Evolutionary conservation across 257 asterid genomes (phyloP), one percentile per base, ranked within the genome.

Genomic region (Plantago major): DNA sequence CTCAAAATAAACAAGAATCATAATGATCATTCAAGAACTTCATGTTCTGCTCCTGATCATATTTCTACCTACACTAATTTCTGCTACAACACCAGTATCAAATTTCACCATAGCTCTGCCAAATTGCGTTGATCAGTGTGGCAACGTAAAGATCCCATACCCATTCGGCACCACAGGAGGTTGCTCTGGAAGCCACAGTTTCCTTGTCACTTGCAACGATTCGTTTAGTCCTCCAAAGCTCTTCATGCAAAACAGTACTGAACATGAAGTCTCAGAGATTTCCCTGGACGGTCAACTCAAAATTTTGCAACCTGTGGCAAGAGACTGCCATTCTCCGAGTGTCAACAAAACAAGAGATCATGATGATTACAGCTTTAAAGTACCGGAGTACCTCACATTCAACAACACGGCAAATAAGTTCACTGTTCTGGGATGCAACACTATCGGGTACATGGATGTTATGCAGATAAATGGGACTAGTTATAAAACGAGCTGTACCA

Each of bases 391-490:
- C 26, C 26, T 66, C 0, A 55, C 58, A 0, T 62, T 81, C 3
- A 72, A 30, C 43, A 16, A 62, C 60, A 67, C 76, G 0, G 67
- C 72, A 0, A 81, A 81, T 18, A 75, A 51, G 59, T 68, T 78
- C 26, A 74, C 75, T 0, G 60, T 58, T 0, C 37, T 70, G 6
- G 79, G 75, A 19, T 69, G 73, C 28, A 64, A 66, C 40, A 18
- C 77, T 0, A 52, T 46, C 7, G 74, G 58, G 16, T 58, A 1
- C 8, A 52, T 71, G 6, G 3, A 2, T n/a, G 40, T 5, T 0
- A 5, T 3, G 10, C 38, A 66, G 13, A 5, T 8, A 3, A 56
- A 58, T 10, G 62, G 12, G 0, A 4, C 54, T 16, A 38, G 0
- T 19, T 64, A 18, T 28, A 1, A 0, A 18, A 61, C 72, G 0